Conservation (phyloP, 179 eudicot species). For the Dionaea muscipula region DNA sequence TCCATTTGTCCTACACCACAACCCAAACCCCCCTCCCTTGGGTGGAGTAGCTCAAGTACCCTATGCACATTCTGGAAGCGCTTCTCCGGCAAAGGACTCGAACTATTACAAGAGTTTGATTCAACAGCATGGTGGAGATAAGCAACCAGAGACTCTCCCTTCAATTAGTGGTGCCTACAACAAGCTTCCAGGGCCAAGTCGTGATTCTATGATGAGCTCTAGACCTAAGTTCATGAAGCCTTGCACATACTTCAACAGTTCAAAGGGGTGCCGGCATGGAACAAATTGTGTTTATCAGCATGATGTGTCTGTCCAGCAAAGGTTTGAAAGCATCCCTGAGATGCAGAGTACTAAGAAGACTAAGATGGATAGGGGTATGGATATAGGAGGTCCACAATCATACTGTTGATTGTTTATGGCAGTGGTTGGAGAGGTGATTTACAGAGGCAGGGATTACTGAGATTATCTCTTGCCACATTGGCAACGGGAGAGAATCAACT, state of each 20-base stretch:
- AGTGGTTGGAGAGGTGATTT: too few relatives aligned
- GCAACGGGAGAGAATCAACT: too few relatives aligned
- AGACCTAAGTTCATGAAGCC: constrained; percentile 46
- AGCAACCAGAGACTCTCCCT: constrained; percentile 17
- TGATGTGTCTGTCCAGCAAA: constrained; percentile 27
- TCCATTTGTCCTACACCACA: constrained; percentile 10
- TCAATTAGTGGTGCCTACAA: constrained; percentile 18
- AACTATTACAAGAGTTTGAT: constrained; percentile 64
- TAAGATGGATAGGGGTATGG: constrained; percentile 61
- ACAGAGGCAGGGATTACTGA: too few relatives aligned
- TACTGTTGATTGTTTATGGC: constrained; percentile 7
- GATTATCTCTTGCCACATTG: too few relatives aligned
- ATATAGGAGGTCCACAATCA: constrained; percentile 36
- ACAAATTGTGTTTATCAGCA: constrained; percentile 51
- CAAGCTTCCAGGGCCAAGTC: constrained; percentile 20
- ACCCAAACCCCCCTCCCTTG: constrained; percentile 19
- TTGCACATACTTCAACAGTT: constrained; percentile 47
- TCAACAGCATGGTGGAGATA: constrained; percentile 71
- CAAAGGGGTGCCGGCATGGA: constrained; percentile 61
- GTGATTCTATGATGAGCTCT: constrained; percentile 22
- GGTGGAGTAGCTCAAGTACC: constrained; percentile 7
- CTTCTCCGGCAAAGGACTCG: constrained; percentile 34
- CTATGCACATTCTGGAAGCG: constrained; percentile 14
- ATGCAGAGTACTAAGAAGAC: constrained; percentile 53
- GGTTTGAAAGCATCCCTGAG: constrained; percentile 29